A percentile compares a stretch with the other conserved stretches of the same genome.
These are phyloP conservation scores for Hortaea werneckii DNA, from an alignment of 2,329 filamentous ascomycete species.

Conservation along the genomic window DNA sequence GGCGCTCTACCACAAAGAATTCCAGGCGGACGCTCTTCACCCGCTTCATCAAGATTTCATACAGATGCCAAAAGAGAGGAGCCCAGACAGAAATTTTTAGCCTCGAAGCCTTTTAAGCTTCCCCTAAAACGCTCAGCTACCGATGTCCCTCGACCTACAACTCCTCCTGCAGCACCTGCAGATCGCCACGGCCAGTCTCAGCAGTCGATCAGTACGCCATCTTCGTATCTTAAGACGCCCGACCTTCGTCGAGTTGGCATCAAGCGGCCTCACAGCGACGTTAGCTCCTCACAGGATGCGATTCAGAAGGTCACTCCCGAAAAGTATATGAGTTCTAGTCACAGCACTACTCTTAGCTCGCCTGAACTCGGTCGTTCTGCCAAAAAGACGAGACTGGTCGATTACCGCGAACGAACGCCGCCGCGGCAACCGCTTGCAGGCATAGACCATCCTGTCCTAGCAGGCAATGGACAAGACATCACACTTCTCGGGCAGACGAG, in stretches of 20 bases:
- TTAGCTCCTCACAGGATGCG: neutral
- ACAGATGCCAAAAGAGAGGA: too few species aligned
- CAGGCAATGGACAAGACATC: too few species aligned
- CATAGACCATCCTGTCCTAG: too few species aligned
- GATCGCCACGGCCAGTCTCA: neutral
- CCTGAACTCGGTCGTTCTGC: conserved; percentile 7
- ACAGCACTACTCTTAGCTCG: neutral
- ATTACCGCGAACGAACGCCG: conserved; percentile 2
- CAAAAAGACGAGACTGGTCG: conserved; percentile 3
- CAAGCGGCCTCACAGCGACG: neutral
- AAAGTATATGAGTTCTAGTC: neutral
- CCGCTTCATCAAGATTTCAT: too few species aligned
- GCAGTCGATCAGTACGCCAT: conserved; percentile 5
- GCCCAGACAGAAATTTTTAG: too few species aligned
- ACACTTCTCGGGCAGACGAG: too few species aligned
- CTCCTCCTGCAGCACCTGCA: neutral
- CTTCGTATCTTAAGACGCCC: conserved; percentile 16
- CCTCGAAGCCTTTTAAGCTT: conserved; percentile 3
- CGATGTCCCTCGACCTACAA: neutral
- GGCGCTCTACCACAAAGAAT: too few species aligned
- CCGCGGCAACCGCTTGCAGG: neutral
- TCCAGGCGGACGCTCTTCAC: too few species aligned
- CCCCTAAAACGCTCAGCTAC: conserved; percentile 1
- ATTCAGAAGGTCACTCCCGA: neutral
- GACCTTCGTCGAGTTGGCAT: neutral